Conservation (phyloP, 1,139 yeast species). For the Kodamaea plutei region DNA sequence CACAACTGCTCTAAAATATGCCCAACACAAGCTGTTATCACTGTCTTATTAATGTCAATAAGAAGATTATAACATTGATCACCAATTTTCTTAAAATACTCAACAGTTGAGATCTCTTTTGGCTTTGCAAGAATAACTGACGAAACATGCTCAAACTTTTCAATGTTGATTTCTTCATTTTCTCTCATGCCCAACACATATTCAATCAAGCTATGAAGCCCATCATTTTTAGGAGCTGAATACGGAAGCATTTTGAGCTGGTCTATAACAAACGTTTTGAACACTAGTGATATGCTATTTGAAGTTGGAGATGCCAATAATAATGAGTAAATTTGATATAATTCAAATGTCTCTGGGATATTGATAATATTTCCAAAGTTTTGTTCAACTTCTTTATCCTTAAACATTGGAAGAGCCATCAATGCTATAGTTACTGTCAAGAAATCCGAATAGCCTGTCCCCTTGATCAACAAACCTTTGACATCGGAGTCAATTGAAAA, state of each 20-base stretch:
- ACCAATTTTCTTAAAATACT: slow-evolving; percentile 56
- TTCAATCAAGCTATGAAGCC: slow-evolving; percentile 70
- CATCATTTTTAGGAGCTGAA: slow-evolving; percentile 52
- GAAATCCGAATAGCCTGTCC: slow-evolving; percentile 72
- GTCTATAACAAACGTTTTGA: slow-evolving; percentile 39
- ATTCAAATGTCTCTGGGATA: slow-evolving; percentile 56
- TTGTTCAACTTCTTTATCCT: slow-evolving; percentile 5
- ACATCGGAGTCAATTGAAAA: slow-evolving; percentile 48
- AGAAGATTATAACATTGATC: slow-evolving; percentile 56
- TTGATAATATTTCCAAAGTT: slow-evolving; percentile 9
- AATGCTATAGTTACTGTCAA: slow-evolving; percentile 55
- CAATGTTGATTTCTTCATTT: slow-evolving; percentile 60
- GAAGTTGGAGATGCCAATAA: slow-evolving; percentile 37
- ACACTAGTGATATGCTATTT: slow-evolving; percentile 24
- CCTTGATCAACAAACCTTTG: slow-evolving; percentile 52
- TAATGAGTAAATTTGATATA: slow-evolving; percentile 53
- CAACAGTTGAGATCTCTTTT: slow-evolving; percentile 35
- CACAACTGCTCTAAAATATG: slow-evolving; percentile 54
- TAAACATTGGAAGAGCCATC: slow-evolving; percentile 30
- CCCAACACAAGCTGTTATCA: slow-evolving; percentile 54
- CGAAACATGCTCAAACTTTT: slow-evolving; percentile 63
- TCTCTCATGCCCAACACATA: slow-evolving; percentile 75
- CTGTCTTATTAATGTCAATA: slow-evolving; percentile 57
- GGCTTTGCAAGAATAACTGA: slow-evolving; percentile 64
- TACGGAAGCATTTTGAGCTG: slow-evolving; percentile 53